These are phyloP conservation scores for Cercospora sesami DNA, from an alignment of 2,329 filamentous ascomycete genomes.

Conservation along the genomic window DNA sequence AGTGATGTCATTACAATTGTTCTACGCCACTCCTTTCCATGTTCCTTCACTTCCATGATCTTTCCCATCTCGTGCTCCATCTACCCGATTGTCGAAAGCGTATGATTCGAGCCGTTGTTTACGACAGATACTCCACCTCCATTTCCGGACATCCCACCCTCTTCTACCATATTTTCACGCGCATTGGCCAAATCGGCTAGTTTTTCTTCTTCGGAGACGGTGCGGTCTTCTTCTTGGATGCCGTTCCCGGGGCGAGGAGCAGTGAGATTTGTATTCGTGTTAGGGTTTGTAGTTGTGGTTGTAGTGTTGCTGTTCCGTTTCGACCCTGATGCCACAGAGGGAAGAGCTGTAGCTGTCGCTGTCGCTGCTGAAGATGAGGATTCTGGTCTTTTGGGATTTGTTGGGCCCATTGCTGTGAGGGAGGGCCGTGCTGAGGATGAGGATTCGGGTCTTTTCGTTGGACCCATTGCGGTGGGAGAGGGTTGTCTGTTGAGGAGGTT, in stretches of 20 bases:
- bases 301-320: not conserved
- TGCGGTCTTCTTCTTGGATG: not conserved
- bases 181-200: slow-evolving; percentile 5
- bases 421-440: not conserved
- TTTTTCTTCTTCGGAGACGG: not conserved
- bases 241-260: not conserved
- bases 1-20: no score
- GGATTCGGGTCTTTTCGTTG: not conserved
- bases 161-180: slow-evolving; percentile 8
- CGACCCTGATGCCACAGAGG: not conserved
- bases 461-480: not conserved
- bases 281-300: not conserved
- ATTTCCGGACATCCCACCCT: not conserved
- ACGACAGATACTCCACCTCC: no score
- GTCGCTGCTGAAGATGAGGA: not conserved
- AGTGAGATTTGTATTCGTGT: not conserved
- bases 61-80: no score
- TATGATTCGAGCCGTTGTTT: no score
- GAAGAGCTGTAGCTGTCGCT: not conserved
- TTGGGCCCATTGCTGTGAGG: not conserved
- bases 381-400: not conserved
- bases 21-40: no score
- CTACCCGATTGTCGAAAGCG: no score
- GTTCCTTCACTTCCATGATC: no score
- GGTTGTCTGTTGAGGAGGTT: not conserved